Evolutionary conservation across 2,329 filamentous ascomycete genomes (phyloP), one percentile per base, ranked within the genome.

Genomic region (Clathrospora elynae): DNA sequence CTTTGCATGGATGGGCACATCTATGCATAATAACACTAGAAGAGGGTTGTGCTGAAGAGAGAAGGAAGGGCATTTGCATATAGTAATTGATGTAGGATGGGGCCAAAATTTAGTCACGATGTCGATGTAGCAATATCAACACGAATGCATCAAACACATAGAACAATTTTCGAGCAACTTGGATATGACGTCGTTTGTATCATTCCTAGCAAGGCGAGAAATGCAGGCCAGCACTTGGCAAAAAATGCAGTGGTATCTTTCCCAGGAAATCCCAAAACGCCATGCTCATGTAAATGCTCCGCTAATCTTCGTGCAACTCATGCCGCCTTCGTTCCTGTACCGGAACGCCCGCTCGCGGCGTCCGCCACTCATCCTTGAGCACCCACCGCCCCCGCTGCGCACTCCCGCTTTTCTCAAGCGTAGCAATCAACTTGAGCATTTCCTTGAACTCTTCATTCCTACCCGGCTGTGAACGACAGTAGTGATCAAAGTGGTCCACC

Each of bases 401-500:
- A 75, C 71, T 62, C 8, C 70, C 70, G 4, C 76, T 77, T 55
- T 73, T 77, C 61, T 89, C 81, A 66, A 95, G 71, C 39, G 75
- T 80, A 1, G 92, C 92, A 59, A 96, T 86, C 49, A 78, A 78
- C 57, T 87, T 84, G 40, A 97, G 73, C 57, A 90, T 90, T 58
- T 81, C 78, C 71, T 90, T 92, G 67, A 97, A 97, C 66, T 90
- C 86, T 12, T 83, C 81, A 14, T 54, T 36, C 12, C 85, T 86
- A 48, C 88, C 81, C 49, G 82, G 80, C 17, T 78, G 71, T 29
- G 83, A 87, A 14, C 79, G 81, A 64, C 90, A 95, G 60, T 84
- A 87, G 10, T 82, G 82, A 68, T 91, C 89, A 70, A 96, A 97
- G 62, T 96, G 90, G 61, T 95, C 88, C 16, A 96, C 87, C 30